Base-by-base conservation (phyloP, 176 grass and related monocot genomes). In the Oryza australiensis region DNA sequence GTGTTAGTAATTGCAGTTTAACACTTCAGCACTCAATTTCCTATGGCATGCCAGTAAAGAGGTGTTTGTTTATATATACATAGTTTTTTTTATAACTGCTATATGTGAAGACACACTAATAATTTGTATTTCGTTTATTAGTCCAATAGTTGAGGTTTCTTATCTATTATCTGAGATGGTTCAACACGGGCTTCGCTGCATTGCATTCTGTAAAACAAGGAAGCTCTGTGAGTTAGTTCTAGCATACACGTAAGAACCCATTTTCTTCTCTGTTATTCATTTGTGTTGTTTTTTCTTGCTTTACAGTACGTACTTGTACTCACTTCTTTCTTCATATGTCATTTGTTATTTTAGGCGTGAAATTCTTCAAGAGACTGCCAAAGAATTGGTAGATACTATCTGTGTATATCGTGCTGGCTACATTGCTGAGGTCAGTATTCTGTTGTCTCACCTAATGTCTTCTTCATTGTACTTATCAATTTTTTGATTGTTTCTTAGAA, bases 331-430 rank as follows among this genome's bases (percentile, higher is more conserved):
- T 79, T 64, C 45, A 55, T 38, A 74, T 78, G 18, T 9, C 27
- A 64, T 77, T 57, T 82, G 66, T 33, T 93, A 45, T 76, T 74
- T 48, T 80, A 98, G 95, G 83, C 95, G 95, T 84, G 90, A 93
- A 89, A 85, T 98, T 91, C 88, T 98, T 72, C 81, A 89, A 26
- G 86, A 80, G 78, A 78, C 81, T 81, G 86, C 88, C 73, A 82
- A 88, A 65, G 79, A 94, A 71, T 81, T 98, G 88, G 84, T 82
- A 78, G 82, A 89, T 86, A 85, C 92, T 66, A 76, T 98, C 34
- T 88, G 81, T 89, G 95, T 98, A 70, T 98, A 98, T 91, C 95
- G 92, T 79, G 92, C 75, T 82, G 95, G 95, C 70, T 98, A 98
- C 76, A 88, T 92, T 88, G 85, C 95, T 72, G 90, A 98, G 92